Conservation (phyloP, 768 basidiomycete genomes). For the Pholiota microspora region DNA sequence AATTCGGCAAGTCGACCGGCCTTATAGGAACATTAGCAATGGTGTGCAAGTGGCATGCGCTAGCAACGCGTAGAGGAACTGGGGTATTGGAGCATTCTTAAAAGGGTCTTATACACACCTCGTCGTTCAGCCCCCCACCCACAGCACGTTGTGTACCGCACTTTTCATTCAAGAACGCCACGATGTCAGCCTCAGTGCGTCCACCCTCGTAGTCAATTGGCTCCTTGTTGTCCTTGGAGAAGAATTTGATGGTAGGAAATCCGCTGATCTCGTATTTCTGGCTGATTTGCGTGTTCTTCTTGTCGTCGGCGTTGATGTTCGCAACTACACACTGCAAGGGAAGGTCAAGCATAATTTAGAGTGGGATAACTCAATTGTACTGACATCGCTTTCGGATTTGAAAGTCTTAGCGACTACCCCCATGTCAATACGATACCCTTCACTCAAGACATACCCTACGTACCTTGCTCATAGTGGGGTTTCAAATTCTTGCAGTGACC, state of each 20-base stretch:
- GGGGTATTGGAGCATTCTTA: background rate
- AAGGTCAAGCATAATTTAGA: background rate
- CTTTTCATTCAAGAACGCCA: slow-evolving; percentile 77
- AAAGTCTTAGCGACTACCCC: slow-evolving; percentile 74
- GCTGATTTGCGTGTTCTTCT: slow-evolving; percentile 71
- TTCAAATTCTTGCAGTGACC: slow-evolving; percentile 95
- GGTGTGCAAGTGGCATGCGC: slow-evolving; percentile 6
- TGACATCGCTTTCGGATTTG: slow-evolving; percentile 70
- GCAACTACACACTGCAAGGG: slow-evolving; percentile 79
- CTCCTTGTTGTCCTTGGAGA: slow-evolving; percentile 68
- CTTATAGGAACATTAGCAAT: slow-evolving; percentile 32
- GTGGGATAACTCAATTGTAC: background rate
- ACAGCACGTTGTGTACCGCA: slow-evolving; percentile 84
- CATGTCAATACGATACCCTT: slow-evolving; percentile 5
- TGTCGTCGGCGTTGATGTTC: slow-evolving; percentile 87
- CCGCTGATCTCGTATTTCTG: slow-evolving; percentile 68
- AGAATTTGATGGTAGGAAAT: slow-evolving; percentile 97
- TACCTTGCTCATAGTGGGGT: slow-evolving; percentile 81
- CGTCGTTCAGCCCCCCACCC: slow-evolving; percentile 76
- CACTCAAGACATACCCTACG: slow-evolving; percentile 1
- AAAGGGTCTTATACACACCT: slow-evolving; percentile 36
- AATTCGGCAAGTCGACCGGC: slow-evolving; percentile 81
- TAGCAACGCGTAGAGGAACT: slow-evolving; percentile 8
- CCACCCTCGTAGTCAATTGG: slow-evolving; percentile 67
- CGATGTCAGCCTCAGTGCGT: slow-evolving; percentile 74